Evolutionary conservation across 2,329 filamentous ascomycete species (phyloP).

Genomic region (Fusarium sp.): DNA sequence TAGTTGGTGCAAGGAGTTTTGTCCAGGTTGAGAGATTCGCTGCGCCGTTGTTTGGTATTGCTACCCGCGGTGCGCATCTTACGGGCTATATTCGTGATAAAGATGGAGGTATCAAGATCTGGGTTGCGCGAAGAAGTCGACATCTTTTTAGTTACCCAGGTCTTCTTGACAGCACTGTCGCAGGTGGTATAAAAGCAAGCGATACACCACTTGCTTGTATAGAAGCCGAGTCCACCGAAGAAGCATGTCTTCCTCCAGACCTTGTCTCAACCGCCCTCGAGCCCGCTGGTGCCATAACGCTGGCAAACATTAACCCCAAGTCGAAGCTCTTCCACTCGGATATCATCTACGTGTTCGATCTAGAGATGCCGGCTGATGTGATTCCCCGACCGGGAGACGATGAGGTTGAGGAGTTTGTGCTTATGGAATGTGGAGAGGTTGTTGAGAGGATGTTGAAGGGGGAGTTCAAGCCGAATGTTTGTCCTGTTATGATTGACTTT

Average conservation of each 20-base stretch:
- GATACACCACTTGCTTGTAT: constrained; percentile 76
- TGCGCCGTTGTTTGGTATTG: constrained; percentile 73
- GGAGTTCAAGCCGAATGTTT: constrained; percentile 89
- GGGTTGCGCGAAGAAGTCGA: constrained; percentile 75
- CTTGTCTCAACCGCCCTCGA: constrained; percentile 46
- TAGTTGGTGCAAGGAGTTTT: constrained; percentile 53
- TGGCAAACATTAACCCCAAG: constrained; percentile 48
- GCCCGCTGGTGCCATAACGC: constrained; percentile 52
- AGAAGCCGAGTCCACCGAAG: constrained; percentile 78
- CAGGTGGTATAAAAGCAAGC: constrained; percentile 77
- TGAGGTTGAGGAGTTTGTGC: constrained; percentile 80
- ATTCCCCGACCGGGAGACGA: constrained; percentile 77
- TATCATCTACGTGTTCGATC: constrained; percentile 78
- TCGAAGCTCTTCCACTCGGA: constrained; percentile 52
- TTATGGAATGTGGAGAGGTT: constrained; percentile 72
- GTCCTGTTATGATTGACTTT: constrained; percentile 83
- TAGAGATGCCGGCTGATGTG: constrained; percentile 71
- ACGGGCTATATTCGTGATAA: constrained; percentile 66
- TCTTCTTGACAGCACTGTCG: constrained; percentile 84
- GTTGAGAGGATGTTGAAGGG: constrained; percentile 70
- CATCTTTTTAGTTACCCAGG: constrained; percentile 79
- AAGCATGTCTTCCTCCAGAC: constrained; percentile 63
- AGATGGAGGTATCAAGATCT: constrained; percentile 69
- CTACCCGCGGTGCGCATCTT: constrained; percentile 74
- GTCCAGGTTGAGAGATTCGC: constrained; percentile 70